Conservation (phyloP, 2,329 filamentous ascomycete genomes). For the Colletotrichum costaricense region DNA sequence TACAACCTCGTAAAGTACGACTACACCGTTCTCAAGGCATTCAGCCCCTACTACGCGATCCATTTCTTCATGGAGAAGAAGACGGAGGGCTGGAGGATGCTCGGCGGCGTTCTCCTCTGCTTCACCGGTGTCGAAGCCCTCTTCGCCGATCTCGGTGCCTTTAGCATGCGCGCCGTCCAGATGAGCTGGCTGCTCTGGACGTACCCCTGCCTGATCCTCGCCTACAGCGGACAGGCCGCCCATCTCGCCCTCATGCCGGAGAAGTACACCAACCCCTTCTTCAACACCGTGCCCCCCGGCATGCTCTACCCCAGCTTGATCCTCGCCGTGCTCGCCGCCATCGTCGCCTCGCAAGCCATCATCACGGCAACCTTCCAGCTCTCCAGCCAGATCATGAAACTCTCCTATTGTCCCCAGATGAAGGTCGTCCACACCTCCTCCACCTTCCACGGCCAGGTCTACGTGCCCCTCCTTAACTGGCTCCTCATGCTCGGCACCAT, state of each 20-base stretch:
- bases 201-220: conserved; percentile 74
- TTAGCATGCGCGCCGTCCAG: conserved; percentile 76
- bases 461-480: conserved; percentile 82
- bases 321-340: conserved; percentile 75
- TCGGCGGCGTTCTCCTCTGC: conserved; percentile 78
- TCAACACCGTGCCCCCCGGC: conserved; percentile 74
- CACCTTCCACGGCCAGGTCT: conserved; percentile 79
- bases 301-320: conserved; percentile 76
- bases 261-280: conserved; percentile 80
- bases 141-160: conserved; percentile 83
- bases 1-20: conserved; percentile 68
- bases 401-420: conserved; percentile 80
- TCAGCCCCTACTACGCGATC: conserved; percentile 70
- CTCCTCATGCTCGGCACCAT: conserved; percentile 80
- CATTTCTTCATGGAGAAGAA: conserved; percentile 69
- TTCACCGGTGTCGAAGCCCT: conserved; percentile 85
- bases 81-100: conserved; percentile 70
- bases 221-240: conserved; percentile 80
- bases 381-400: conserved; percentile 77
- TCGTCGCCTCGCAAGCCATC: conserved; percentile 83
- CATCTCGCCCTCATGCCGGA: conserved; percentile 68
- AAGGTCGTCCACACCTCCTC: conserved; percentile 78
- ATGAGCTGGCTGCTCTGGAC: conserved; percentile 77
- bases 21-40: conserved; percentile 65
- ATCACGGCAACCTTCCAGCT: conserved; percentile 80